Evolutionary conservation across 2,329 filamentous ascomycete genomes (phyloP), one percentile per base, ranked within the genome.

Genomic region (Epichloe sp.): DNA sequence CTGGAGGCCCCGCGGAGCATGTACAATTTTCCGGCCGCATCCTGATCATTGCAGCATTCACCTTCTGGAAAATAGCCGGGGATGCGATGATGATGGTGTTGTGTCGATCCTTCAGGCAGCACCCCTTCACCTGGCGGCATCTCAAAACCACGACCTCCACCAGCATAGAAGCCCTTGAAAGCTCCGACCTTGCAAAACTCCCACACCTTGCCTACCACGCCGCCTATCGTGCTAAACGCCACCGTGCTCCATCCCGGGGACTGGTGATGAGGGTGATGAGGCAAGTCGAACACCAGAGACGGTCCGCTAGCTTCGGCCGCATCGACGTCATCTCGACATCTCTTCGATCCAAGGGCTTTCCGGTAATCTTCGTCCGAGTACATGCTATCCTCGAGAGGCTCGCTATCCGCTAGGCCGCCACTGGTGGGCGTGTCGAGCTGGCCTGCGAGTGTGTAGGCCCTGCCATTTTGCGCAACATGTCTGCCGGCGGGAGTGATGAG

Each of bases 111-210:
- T 34, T 56, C 53, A 15, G 55, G 53, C 44, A 58, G 41, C n/a
- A 54, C 54, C 7, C 53, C 62, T 19, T 72, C 63, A 37, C 35
- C 58, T 14, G 55, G 52, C 17, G 55, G 55, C 57, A 87, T 69
- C 6, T 77, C 71, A 61, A 90, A 95, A 26, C 80, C 82, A 53
- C 73, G 74, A 8, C 90, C 91, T 3, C 85, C 88, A 7, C 90
- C 91, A 12, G 90, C 88, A 55, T 90, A 83, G 65, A 96, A 96
- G 0, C 90, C 90, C 50, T 78, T 77, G 61, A 96, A 94, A 0
- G 85, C 79, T 8, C 77, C 80, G 0, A 72, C 70, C 64, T 74
- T 86, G 70, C 90, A 95, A 60, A 95, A 93, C 58, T 89, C 79
- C 78, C 88, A 89, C 0, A 95, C 81, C 60, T 84, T 91, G 17